These are phyloP conservation scores for Neopestalotiopsis sp. DNA, from an alignment of 2,329 filamentous ascomycete species.

Conservation along the genomic window DNA sequence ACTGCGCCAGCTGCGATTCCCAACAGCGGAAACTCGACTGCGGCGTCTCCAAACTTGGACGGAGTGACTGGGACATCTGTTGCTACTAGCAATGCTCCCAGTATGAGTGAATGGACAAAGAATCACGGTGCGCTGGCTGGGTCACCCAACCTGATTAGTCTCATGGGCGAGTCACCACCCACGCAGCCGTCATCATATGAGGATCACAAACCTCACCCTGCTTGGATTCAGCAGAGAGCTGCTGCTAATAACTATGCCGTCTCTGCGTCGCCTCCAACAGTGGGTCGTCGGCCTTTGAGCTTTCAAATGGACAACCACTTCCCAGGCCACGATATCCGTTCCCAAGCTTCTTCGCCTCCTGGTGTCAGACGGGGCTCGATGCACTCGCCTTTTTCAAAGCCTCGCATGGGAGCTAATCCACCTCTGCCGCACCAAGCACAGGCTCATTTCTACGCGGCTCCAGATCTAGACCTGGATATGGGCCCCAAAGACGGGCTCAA, in stretches of 20 bases:
- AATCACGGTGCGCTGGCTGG: constrained; percentile 35
- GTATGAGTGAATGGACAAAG: constrained; percentile 38
- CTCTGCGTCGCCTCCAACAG: constrained; percentile 36
- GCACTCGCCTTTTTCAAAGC: constrained; percentile 52
- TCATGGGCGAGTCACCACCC: constrained; percentile 42
- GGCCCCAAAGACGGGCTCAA: constrained; percentile 58
- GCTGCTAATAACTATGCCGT: constrained; percentile 33
- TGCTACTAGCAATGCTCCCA: constrained; percentile 38
- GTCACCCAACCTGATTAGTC: constrained; percentile 40
- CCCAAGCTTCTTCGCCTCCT: constrained; percentile 45
- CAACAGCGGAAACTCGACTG: constrained; percentile 29
- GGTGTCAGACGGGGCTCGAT: constrained; percentile 50
- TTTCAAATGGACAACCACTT: constrained; percentile 46
- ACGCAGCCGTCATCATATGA: constrained; percentile 43
- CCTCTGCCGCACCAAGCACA: constrained; percentile 69
- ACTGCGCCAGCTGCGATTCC: constrained; percentile 35
- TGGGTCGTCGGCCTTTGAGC: constrained; percentile 43
- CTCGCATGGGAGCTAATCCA: constrained; percentile 46
- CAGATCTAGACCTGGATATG: constrained; percentile 70
- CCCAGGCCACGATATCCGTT: constrained; percentile 41
- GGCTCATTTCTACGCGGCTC: constrained; percentile 71
- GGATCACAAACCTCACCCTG: constrained; percentile 24
- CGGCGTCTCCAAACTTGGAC: constrained; percentile 34
- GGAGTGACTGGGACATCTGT: constrained; percentile 36
- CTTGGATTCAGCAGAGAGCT: constrained; percentile 19